These are phyloP conservation scores for Fremontodendron californicum DNA, from an alignment of 345 rosid genomes.

Conservation along the genomic window DNA sequence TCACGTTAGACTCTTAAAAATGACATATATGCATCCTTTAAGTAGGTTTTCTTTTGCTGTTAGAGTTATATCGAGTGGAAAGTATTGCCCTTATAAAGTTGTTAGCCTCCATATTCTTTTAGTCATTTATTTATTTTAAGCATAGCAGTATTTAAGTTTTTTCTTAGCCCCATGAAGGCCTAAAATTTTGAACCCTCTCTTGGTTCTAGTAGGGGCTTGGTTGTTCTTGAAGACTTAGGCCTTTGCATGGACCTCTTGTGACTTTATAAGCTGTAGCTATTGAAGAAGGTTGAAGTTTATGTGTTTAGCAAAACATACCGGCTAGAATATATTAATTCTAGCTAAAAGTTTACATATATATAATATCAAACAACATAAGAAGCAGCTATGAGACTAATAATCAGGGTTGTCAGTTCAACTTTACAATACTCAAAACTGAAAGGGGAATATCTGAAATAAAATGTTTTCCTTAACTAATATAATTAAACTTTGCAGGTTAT, in stretches of 20 bases:
- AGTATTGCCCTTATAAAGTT: neutral
- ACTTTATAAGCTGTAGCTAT: neutral
- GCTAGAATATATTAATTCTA: neutral
- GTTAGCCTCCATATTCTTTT: neutral
- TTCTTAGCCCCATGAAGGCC: slow-evolving; percentile 5
- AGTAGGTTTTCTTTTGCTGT: neutral
- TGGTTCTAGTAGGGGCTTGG: neutral
- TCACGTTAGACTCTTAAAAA: neutral
- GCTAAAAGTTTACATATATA: neutral
- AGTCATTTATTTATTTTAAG: neutral
- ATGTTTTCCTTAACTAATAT: neutral
- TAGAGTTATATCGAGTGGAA: neutral
- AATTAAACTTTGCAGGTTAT: slow-evolving; percentile 55
- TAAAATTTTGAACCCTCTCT: neutral
- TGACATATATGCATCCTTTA: neutral
- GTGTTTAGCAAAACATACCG: neutral
- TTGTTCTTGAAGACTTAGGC: neutral
- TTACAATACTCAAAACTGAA: neutral
- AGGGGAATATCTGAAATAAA: neutral
- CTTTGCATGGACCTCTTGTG: neutral
- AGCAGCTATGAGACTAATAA: neutral
- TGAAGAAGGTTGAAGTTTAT: neutral
- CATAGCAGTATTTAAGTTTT: neutral
- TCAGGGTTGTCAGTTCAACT: neutral
- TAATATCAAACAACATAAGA: neutral